Conservation (phyloP, 2,329 filamentous ascomycete genomes). For the Fusarium sp. region DNA sequence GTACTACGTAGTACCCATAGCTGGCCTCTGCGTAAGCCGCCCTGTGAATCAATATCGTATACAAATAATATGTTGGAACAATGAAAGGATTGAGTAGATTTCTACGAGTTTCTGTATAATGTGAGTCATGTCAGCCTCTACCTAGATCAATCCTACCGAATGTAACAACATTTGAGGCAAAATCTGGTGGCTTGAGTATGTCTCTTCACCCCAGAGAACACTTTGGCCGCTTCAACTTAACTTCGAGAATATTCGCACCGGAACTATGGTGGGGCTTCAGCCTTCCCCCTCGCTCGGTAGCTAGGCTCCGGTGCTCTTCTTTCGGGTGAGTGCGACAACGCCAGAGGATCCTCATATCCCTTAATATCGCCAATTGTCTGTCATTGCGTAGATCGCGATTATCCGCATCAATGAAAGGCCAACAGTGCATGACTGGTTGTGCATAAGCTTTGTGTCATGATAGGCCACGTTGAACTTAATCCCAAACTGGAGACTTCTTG, state of each 20-base stretch:
- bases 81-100: background rate
- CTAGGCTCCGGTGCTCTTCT: constrained; percentile 37
- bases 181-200: background rate
- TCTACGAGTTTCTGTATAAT: constrained; percentile 27
- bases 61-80: constrained; percentile 9
- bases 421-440: background rate
- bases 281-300: constrained; percentile 1
- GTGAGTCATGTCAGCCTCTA: constrained; percentile 30
- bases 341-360: constrained; percentile 30
- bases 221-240: constrained; percentile 38
- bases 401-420: background rate
- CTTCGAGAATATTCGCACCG: constrained; percentile 46
- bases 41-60: constrained; percentile 4
- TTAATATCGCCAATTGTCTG: constrained; percentile 28
- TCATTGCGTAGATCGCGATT: background rate
- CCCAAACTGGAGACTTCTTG: constrained; percentile 11
- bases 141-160: background rate
- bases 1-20: background rate
- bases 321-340: constrained; percentile 11
- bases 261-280: constrained; percentile 32
- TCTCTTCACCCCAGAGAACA: background rate
- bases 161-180: background rate
- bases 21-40: constrained; percentile 19
- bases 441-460: background rate
- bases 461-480: constrained; percentile 15